Conservation (phyloP, 371 early-diverging fungal species). For the Mucor indicus region DNA sequence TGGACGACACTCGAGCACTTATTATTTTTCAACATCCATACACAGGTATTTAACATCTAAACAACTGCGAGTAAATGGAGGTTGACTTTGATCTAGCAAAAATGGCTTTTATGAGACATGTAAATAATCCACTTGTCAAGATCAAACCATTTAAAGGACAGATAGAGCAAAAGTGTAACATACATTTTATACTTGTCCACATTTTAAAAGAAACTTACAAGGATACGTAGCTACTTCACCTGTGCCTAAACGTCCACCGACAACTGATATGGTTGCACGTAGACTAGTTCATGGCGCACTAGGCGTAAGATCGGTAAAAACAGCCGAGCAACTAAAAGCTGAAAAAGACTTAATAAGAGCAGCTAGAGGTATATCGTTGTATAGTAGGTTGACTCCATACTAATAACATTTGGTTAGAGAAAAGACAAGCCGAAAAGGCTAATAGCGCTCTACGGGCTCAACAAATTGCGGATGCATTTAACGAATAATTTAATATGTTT, state of each 20-base stretch:
- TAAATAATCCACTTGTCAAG: constrained; percentile 17
- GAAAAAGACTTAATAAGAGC: constrained; percentile 22
- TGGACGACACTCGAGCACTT: constrained; percentile 67
- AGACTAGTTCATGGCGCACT: constrained; percentile 50
- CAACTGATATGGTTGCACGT: constrained; percentile 53
- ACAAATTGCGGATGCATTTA: constrained; percentile 26
- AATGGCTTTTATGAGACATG: constrained; percentile 34
- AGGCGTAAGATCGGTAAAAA: constrained; percentile 36
- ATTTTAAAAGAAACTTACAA: not conserved
- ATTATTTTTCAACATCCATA: constrained; percentile 67
- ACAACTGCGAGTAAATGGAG: not conserved
- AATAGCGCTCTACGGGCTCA: constrained; percentile 10
- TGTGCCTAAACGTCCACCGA: constrained; percentile 38
- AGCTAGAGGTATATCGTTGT: constrained; percentile 29
- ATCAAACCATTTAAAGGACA: constrained; percentile 24
- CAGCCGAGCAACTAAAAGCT: constrained; percentile 46
- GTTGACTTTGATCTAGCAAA: constrained; percentile 25
- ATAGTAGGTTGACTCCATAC: not conserved
- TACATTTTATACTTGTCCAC: no score
- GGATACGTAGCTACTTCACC: constrained; percentile 11
- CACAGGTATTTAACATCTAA: constrained; percentile 42
- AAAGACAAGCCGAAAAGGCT: constrained; percentile 18
- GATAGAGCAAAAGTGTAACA: constrained; percentile 6
- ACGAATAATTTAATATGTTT: no score
- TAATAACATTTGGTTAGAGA: constrained; percentile 7